Evolutionary conservation across 1,284 basidiomycete genomes (phyloP), one percentile per base, ranked within the genome.

Genomic region (Dichomitus squalens): DNA sequence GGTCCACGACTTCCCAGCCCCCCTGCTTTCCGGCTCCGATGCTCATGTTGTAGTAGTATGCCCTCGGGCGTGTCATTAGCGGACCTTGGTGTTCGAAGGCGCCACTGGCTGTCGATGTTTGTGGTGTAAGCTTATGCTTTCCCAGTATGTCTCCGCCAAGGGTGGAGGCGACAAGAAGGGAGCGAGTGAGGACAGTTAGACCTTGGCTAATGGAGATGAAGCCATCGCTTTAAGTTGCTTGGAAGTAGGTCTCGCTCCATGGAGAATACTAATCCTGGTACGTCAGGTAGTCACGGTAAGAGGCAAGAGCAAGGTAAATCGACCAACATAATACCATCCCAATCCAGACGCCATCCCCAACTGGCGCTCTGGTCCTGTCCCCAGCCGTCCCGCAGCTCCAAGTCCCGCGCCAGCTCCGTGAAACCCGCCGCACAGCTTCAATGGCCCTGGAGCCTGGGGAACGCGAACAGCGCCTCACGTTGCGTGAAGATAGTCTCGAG

Each of bases 401-500:
- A 70, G 41, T 75, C 70, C 58, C 74, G 76, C 11, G 88, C 88
- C 57, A 90, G 74, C 68, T 85, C 85, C 72, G 73, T 81, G 71
- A 88, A 83, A 23, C 75, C 85, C 54, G 76, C 72, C 46, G 85
- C 81, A 73, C 88, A 90, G 27, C 79, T 78, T 56, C 64, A 71
- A 73, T 90, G 88, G 8, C 75, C 84, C 49, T 74, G 73, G 25
- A n/a, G n/a, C n/a, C n/a, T n/a, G n/a, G 87, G 88, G 66, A 75
- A 84, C 8, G 84, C 80, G 60, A 72, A 74, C 59, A 86, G 76
- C 38, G 86, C 80, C 68, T 86, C 83, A 67, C 88, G 86, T 73
- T 90, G 88, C 2, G 83, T 84, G 72, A 89, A 88, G 63, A 90
- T 85, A 49, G 81, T 77, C 66, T 90, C 88, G 71, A 90, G 80